Evolutionary conservation across 805 yeast species (phyloP).

Genomic region (Debaryomyces hansenii): DNA sequence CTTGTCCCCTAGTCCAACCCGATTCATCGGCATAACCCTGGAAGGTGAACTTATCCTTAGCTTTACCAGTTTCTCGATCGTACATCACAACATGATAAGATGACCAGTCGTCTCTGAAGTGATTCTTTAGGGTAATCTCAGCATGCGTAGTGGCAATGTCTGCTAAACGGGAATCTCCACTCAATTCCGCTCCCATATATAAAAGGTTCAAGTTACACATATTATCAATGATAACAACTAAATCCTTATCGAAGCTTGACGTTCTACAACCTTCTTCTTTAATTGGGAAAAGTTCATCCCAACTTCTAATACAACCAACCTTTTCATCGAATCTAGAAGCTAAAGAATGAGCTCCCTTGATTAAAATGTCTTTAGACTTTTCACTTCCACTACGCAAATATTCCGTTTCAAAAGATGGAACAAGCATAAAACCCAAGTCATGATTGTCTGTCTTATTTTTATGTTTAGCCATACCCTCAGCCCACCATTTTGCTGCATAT

Average conservation of each 20-base stretch:
- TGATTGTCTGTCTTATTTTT: constrained; percentile 14
- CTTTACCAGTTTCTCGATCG: constrained; percentile 17
- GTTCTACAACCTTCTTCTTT: not conserved
- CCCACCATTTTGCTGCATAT: constrained; percentile 16
- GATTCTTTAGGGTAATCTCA: constrained; percentile 22
- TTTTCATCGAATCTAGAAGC: constrained; percentile 19
- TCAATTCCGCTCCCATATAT: constrained; percentile 20
- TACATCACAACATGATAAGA: constrained; percentile 25
- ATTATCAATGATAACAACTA: constrained; percentile 24
- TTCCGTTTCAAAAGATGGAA: constrained; percentile 23
- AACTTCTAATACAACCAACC: constrained; percentile 22
- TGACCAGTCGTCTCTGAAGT: constrained; percentile 20
- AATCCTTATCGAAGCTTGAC: constrained; percentile 13
- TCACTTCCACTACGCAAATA: constrained; percentile 14
- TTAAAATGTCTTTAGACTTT: constrained; percentile 15
- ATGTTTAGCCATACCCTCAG: constrained; percentile 5
- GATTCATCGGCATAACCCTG: constrained; percentile 28
- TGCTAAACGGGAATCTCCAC: constrained; percentile 23
- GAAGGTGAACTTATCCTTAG: constrained; percentile 21
- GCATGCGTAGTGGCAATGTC: constrained; percentile 29
- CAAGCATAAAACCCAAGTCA: constrained; percentile 26
- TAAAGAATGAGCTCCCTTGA: constrained; percentile 24
- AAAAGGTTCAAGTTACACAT: constrained; percentile 23
- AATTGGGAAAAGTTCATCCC: constrained; percentile 15
- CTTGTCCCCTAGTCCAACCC: constrained; percentile 30